Base-by-base conservation (phyloP, 1,284 basidiomycete genomes). In the Papiliotrema fonsecae region DNA sequence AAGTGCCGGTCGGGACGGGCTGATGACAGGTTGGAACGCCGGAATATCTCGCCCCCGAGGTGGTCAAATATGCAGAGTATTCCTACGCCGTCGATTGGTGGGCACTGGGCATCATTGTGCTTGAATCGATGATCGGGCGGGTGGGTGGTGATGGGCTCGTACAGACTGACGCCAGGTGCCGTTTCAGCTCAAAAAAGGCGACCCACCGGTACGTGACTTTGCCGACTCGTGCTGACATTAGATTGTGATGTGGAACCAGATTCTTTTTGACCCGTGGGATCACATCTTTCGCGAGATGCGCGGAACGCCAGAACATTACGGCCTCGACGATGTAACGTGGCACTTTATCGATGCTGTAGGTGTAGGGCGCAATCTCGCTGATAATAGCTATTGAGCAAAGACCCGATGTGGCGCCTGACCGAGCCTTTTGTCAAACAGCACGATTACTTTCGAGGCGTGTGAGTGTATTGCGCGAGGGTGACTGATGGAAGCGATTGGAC, bases 21-120 rank as follows among this genome's bases (percentile, higher is more conserved):
- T 49, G 41, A 50, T 19, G 19, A 13, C 27, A 65, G 62, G 64
- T 67, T n/a, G 71, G 70, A 10, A 96, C 91, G 7, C 87, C 90
- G 3, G 92, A 96, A 70, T 97, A 97, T 65, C 80, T 97, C 16
- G 91, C 90, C 16, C 90, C 90, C 0, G 90, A 94, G 70, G 90
- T 97, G 44, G 89, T 97, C 61, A 86, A 91, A 64, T 88, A 91
- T 4, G 74, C 87, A 57, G 82, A 87, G 18, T 97, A 97, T 72
- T 86, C 86, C 55, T 97, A 93, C 65, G 88, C 93, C 60, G 90
- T 94, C 19, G 93, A 97, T 69, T 94, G 91, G 88, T 97, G 93
- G 92, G 88, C 87, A 57, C 87, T 96, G 63, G 93, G 93, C 18
- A 97, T 92, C 53, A 96, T 97, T 86, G 76, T 97, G 50, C 92